phyloP scores from a whole-genome alignment of 768 basidiomycete genomes.

The Hysterangium stoloniferum region DNA sequence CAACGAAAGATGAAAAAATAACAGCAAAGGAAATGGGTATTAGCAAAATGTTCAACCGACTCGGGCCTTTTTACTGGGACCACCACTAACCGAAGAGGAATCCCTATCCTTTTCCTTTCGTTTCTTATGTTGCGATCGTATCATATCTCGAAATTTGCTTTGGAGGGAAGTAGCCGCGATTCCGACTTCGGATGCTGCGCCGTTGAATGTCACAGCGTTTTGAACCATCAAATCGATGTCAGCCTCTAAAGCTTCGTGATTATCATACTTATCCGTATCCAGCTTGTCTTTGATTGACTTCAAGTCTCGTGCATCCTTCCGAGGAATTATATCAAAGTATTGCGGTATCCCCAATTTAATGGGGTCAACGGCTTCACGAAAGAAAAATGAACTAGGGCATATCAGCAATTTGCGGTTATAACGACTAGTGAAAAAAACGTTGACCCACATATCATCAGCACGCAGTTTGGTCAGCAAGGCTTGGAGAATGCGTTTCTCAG shows the following conservation, averaged over 20 bases:
- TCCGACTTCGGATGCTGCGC: conserved; percentile 72
- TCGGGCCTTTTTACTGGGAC: conserved; percentile 2
- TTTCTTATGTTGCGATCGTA: conserved; percentile 53
- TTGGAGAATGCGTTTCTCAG: conserved; percentile 75
- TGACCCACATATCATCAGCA: conserved; percentile 57
- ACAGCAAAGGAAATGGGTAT: not conserved
- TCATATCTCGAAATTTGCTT: conserved; percentile 48
- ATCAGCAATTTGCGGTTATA: not conserved
- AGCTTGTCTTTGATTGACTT: conserved; percentile 73
- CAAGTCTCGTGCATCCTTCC: conserved; percentile 82
- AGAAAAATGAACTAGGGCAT: conserved; percentile 33
- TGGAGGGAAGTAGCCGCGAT: conserved; percentile 43
- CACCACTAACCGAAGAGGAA: not conserved
- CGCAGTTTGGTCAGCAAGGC: conserved; percentile 59
- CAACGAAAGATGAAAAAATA: not conserved
- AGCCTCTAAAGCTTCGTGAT: conserved; percentile 68
- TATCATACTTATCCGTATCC: conserved; percentile 75
- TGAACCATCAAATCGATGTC: conserved; percentile 83
- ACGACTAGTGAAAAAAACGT: conserved; percentile 10
- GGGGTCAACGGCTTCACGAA: conserved; percentile 86
- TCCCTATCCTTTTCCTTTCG: conserved; percentile 44
- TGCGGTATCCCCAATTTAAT: conserved; percentile 73
- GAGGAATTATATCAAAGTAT: conserved; percentile 81
- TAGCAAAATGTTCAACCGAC: not conserved
- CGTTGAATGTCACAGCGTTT: conserved; percentile 89